phyloP scores from a whole-genome alignment of 192 early-diverging fungal species.

The Funneliformis mosseae region DNA sequence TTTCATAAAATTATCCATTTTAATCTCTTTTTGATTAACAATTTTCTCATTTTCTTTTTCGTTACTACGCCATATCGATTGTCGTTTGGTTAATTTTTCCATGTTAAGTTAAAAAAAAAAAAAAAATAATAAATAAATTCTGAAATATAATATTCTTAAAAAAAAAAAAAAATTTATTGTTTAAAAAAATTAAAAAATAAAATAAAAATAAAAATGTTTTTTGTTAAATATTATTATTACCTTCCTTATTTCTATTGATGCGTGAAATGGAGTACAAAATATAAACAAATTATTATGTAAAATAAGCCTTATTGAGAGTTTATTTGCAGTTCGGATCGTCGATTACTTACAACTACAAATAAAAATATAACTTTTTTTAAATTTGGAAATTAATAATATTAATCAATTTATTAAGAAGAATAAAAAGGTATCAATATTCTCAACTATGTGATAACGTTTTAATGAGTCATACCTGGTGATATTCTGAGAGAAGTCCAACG shows the following conservation, averaged over 20 bases:
- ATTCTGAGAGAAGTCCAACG: no score
- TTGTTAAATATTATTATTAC: not conserved
- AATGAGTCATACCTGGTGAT: no score
- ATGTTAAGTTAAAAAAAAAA: not conserved
- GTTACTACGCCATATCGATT: not conserved
- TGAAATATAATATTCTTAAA: not conserved
- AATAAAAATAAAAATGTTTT: no score
- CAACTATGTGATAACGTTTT: no score
- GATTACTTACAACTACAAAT: no score
- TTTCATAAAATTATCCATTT: not conserved
- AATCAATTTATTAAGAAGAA: no score
- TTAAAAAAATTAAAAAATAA: not conserved
- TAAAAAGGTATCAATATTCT: no score
- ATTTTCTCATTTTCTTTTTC: not conserved
- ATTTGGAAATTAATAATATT: no score
- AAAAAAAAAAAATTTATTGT: not conserved
- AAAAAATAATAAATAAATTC: not conserved
- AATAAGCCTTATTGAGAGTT: not conserved
- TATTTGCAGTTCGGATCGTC: not conserved
- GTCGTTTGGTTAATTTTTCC: not conserved
- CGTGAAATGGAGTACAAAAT: not conserved
- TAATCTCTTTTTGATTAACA: not conserved
- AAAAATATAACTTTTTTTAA: no score
- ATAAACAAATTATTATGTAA: not conserved
- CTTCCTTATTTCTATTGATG: not conserved